Evolutionary conservation across 306 rosid genomes (phyloP), one percentile per base, ranked within the genome.

Genomic region (Erythrophleum fordii): DNA sequence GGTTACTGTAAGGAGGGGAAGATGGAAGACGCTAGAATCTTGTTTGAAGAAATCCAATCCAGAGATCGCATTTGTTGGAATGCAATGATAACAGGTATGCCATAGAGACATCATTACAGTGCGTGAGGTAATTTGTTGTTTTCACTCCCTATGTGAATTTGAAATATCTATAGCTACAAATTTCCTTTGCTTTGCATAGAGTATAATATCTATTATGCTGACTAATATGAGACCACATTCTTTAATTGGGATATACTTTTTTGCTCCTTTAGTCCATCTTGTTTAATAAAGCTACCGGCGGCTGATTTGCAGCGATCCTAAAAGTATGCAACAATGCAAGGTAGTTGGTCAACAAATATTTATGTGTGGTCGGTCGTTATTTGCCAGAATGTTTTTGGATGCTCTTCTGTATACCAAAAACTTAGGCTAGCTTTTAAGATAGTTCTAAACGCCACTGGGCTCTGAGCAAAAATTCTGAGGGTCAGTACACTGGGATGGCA

Each of bases 31-130:
- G 93, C 93, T 8, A 75, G 86, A 59, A 13, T 9, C 61, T 84
- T 88, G 69, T 90, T 90, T 79, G 84, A 84, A 51, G 74, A 68
- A 39, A 82, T 86, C 35, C 66, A n/a, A 5, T 78, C 53, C 69
- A 88, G 77, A 69, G 93, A 90, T 69, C 61, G 73, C 17, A 69
- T 85, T 76, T 88, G 83, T 51, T 90, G 91, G 90, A 90, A 86
- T 84, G 80, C 86, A 77, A 88, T 88, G 86, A 84, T 88, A 67
- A 86, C 87, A 0, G 93, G 91, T 88, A 72, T 3, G 45, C 76
- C 11, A 59, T 22, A 23, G 22, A 0, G 23, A 56, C 16, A 56
- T 56, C 3, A 22, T 37, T 5, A 25, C 17, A 23, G 7, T 61
- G 68, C 68, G 12, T 29, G 68, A 13, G 41, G 41, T 61, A 7